phyloP scores from a whole-genome alignment of 305 asterid species.

The Euphrasia arctica region DNA sequence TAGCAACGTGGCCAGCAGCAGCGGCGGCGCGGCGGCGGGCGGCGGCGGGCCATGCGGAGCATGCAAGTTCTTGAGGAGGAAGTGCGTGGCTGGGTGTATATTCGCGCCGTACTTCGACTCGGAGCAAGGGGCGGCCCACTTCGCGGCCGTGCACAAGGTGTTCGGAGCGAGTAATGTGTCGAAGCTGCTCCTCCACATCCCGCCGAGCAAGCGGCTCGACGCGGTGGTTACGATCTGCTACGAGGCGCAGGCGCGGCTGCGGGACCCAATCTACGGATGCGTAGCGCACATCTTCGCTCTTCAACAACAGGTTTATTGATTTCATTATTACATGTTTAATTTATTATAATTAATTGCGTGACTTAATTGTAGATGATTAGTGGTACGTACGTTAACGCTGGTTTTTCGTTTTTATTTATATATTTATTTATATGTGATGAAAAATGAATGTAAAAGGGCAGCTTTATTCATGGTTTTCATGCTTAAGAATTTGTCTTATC shows the following conservation, averaged over 20 bases:
- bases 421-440: too few relatives aligned
- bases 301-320: constrained; percentile 66
- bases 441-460: background rate
- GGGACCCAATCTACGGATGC: constrained; percentile 87
- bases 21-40: constrained; percentile 30
- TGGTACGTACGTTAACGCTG: too few relatives aligned
- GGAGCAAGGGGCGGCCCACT: constrained; percentile 92
- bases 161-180: constrained; percentile 94
- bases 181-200: constrained; percentile 75
- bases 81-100: constrained; percentile 78
- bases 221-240: constrained; percentile 81
- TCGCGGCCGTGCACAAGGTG: constrained; percentile 92
- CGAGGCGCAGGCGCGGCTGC: constrained; percentile 82
- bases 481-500: constrained; percentile 38
- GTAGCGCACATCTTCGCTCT: constrained; percentile 80
- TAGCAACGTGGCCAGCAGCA: constrained; percentile 34
- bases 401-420: too few relatives aligned
- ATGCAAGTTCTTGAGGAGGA: constrained; percentile 88
- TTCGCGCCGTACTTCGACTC: constrained; percentile 90
- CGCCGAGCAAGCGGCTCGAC: constrained; percentile 67
- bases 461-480: constrained; percentile 22
- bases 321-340: background rate
- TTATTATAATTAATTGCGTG: background rate
- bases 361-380: too few relatives aligned
- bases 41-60: constrained; percentile 90